These are phyloP conservation scores for Plenodomus biglobosus DNA, from an alignment of 2,329 filamentous ascomycete genomes.

Conservation along the genomic window DNA sequence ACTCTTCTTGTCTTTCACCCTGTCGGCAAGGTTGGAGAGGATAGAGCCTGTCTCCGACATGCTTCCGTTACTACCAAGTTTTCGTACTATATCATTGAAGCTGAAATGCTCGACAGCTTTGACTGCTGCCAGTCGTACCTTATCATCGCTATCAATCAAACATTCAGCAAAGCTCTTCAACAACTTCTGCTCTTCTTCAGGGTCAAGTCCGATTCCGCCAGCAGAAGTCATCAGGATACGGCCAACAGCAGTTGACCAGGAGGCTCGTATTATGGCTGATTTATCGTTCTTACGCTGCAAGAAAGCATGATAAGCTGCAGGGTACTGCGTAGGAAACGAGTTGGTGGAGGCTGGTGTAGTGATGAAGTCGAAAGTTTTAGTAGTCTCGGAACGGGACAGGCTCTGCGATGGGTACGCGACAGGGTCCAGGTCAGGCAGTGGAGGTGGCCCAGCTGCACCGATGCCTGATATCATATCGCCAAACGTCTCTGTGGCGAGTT, in stretches of 20 bases:
- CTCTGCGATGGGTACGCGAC: slow-evolving; percentile 79
- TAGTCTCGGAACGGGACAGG: slow-evolving; percentile 44
- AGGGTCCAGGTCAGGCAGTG: slow-evolving; percentile 72
- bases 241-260: slow-evolving; percentile 82
- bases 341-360: slow-evolving; percentile 83
- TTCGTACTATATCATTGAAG: slow-evolving; percentile 77
- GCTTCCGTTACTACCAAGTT: slow-evolving; percentile 75
- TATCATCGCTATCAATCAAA: slow-evolving; percentile 85
- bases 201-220: slow-evolving; percentile 82
- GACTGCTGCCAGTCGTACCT: slow-evolving; percentile 85
- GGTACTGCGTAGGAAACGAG: slow-evolving; percentile 83
- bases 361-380: slow-evolving; percentile 60
- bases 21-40: slow-evolving; percentile 78
- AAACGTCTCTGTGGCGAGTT: slow-evolving; percentile 88
- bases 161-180: slow-evolving; percentile 76
- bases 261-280: slow-evolving; percentile 74
- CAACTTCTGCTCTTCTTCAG: slow-evolving; percentile 76
- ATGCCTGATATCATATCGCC: slow-evolving; percentile 95
- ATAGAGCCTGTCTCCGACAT: slow-evolving; percentile 76
- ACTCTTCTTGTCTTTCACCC: slow-evolving; percentile 82
- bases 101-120: slow-evolving; percentile 79
- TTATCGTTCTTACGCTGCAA: slow-evolving; percentile 85
- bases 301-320: slow-evolving; percentile 78
- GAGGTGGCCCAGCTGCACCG: slow-evolving; percentile 83
- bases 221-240: slow-evolving; percentile 89